Evolutionary conservation across 345 rosid species (phyloP).

Genomic region (Camelina hispida): DNA sequence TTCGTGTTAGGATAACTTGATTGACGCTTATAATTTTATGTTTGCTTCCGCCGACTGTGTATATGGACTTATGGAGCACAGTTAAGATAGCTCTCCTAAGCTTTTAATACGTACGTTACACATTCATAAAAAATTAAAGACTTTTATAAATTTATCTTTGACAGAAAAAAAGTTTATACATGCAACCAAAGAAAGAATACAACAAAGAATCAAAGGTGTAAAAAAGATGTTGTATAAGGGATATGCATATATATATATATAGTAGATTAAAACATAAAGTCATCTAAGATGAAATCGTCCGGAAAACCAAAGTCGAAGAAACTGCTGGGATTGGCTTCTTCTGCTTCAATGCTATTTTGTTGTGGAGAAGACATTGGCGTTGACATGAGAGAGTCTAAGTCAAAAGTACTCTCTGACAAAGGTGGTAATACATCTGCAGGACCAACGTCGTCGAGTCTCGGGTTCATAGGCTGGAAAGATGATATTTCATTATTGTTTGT

Average conservation of each 20-base stretch:
- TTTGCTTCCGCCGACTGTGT: neutral
- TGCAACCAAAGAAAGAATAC: slow-evolving; percentile 29
- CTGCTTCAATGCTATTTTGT: slow-evolving; percentile 60
- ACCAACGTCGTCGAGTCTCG: slow-evolving; percentile 11
- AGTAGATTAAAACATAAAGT: slow-evolving; percentile 53
- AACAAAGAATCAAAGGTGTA: slow-evolving; percentile 29
- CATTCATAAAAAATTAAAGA: neutral
- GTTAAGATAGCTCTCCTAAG: neutral
- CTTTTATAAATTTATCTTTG: neutral
- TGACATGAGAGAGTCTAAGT: slow-evolving; percentile 61
- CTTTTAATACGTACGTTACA: neutral
- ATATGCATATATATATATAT: slow-evolving; percentile 9
- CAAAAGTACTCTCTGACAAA: slow-evolving; percentile 44
- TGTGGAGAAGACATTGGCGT: slow-evolving; percentile 65
- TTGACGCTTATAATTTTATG: neutral
- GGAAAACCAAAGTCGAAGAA: slow-evolving; percentile 80
- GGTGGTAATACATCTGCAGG: slow-evolving; percentile 14
- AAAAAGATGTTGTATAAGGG: neutral
- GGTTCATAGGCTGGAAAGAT: slow-evolving; percentile 11
- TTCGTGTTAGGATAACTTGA: neutral
- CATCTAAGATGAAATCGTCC: slow-evolving; percentile 63
- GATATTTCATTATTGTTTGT: slow-evolving; percentile 17
- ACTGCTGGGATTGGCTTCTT: slow-evolving; percentile 72
- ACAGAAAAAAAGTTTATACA: slow-evolving; percentile 25
- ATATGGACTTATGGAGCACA: neutral